Conservation (phyloP, 257 asterid genomes). For the Nicotiana knightiana region DNA sequence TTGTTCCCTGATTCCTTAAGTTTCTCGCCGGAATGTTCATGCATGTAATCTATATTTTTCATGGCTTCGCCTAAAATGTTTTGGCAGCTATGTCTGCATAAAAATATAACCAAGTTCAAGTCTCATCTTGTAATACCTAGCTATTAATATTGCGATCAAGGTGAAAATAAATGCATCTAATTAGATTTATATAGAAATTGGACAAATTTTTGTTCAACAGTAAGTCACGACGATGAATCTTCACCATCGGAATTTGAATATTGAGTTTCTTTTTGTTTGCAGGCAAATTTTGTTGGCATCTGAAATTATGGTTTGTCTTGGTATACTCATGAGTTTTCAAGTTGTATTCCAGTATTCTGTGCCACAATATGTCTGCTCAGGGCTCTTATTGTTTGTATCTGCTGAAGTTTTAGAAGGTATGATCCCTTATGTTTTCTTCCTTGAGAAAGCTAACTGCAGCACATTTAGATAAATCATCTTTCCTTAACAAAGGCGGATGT, state of each 20-base stretch:
- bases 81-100: not conserved
- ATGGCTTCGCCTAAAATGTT: not conserved
- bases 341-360: conserved; percentile 48
- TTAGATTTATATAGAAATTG: not conserved
- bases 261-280: conserved; percentile 10
- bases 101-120: not conserved
- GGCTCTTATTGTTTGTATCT: conserved; percentile 60
- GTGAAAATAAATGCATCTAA: not conserved
- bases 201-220: not conserved
- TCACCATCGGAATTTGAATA: not conserved
- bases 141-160: not conserved
- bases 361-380: conserved; percentile 65
- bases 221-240: not conserved
- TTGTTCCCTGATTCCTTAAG: not conserved
- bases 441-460: not conserved
- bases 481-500: too few species aligned
- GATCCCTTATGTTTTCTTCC: not conserved
- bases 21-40: not conserved
- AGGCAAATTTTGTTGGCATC: conserved; percentile 79
- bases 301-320: conserved; percentile 57
- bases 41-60: not conserved
- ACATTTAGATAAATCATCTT: not conserved
- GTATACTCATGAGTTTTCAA: conserved; percentile 58
- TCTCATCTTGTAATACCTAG: not conserved
- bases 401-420: conserved; percentile 85